Evolutionary conservation across 495 filamentous ascomycete genomes (phyloP), one percentile per base, ranked within the genome.

Genomic region (Acidiella bohemica): DNA sequence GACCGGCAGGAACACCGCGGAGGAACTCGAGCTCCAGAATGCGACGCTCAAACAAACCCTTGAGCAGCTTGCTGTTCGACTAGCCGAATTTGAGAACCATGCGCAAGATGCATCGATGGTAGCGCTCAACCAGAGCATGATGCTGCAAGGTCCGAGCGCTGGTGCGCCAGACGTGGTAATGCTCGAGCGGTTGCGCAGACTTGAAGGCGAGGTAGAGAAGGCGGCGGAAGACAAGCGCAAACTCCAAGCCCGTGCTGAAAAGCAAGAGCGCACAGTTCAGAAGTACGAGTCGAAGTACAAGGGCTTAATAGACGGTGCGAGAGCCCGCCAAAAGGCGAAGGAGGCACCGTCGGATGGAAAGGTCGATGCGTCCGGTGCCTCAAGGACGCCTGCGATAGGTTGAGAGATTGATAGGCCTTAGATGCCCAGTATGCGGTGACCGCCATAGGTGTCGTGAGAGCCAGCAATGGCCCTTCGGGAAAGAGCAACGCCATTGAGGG

Each of bases 61-160:
- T 12, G 84, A 95, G 51, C 77, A 78, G 19, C 64, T 90, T n/a
- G 77, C 73, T 36, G 78, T 74, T 38, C 68, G 86, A 0, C 67
- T 95, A 10, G 75, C 83, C 44, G 78, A 82, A 47, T 95, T 88
- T 65, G 85, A 95, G 59, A 74, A 80, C 36, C 86, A 93, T 56
- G 80, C 81, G 1, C 86, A 94, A 57, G 80, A 74, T 35, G 83
- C 77, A 6, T 80, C 75, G 14, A 71, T 84, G 60, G 83, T 80
- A 1, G 48, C 51, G 18, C 65, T 95, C 6, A 78, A 81, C 20
- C 80, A 88, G 56, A 86, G 80, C 46, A 70, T 81, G 33, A 67
- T 79, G 13, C 56, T 68, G 74, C 23, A 60, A 11, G 48, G 26
- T 41, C n/a, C 27, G 28, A 26, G 23, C 22, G 34, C 16, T 23